Percentiles rank a stretch among this genome's conserved stretches.
These are phyloP conservation scores for Eucalyptus sp. DNA, from an alignment of 345 rosid genomes.

Conservation along the genomic window DNA sequence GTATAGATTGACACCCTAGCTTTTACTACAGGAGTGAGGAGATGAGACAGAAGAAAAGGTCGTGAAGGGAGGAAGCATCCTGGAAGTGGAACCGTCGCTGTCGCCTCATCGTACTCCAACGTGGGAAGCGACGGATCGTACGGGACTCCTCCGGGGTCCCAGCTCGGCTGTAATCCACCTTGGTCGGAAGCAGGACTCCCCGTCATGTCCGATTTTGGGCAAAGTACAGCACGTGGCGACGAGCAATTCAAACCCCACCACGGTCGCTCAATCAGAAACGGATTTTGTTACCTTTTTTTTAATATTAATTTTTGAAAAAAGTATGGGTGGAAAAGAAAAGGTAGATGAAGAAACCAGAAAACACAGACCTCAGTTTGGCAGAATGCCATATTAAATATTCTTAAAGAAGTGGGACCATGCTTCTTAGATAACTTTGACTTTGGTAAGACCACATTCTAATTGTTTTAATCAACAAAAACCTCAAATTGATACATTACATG, in stretches of 20 bases:
- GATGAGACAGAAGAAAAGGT: not conserved
- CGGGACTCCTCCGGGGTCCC: not conserved
- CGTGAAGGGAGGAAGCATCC: not conserved
- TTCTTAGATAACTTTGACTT: not conserved
- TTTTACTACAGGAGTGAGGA: not conserved
- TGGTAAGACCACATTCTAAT: not conserved
- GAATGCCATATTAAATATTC: not conserved
- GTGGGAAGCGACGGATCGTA: not conserved
- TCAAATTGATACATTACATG: fast-evolving
- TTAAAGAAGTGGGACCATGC: not conserved
- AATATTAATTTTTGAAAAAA: not conserved
- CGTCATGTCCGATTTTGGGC: not conserved
- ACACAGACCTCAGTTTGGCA: not conserved
- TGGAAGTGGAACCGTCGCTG: not conserved
- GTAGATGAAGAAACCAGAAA: not conserved
- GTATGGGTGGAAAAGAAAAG: not conserved
- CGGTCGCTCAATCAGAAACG: not conserved
- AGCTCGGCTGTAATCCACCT: not conserved
- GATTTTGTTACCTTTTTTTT: not conserved
- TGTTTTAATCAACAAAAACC: no score
- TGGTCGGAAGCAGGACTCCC: not conserved
- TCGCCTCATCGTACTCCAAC: not conserved
- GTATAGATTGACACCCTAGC: not conserved
- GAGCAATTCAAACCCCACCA: not conserved
- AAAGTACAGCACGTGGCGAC: not conserved